Conservation (phyloP, 768 basidiomycete genomes). For the Macrolepiota fuliginosa region DNA sequence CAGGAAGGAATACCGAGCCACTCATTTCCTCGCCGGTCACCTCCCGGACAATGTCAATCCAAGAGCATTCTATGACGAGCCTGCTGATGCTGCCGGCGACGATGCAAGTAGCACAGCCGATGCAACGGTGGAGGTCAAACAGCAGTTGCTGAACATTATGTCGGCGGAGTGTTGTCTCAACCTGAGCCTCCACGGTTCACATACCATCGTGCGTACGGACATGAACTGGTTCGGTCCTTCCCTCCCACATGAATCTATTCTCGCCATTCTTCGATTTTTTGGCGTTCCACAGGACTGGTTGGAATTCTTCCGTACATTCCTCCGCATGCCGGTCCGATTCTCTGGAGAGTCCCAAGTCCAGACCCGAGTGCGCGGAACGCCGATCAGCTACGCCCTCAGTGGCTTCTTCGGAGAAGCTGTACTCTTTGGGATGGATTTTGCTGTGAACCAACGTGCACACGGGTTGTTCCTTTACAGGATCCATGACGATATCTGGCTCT, state of each 20-base stretch:
- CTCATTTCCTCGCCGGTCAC: slow-evolving; percentile 34
- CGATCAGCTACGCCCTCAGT: slow-evolving; percentile 40
- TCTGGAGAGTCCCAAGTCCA: slow-evolving; percentile 28
- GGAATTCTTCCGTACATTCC: slow-evolving; percentile 31
- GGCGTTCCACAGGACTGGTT: slow-evolving; percentile 36
- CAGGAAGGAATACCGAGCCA: slow-evolving; percentile 23
- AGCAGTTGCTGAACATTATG: slow-evolving; percentile 38
- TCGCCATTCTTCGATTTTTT: slow-evolving; percentile 35
- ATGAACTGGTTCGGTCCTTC: slow-evolving; percentile 44
- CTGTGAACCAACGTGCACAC: slow-evolving; percentile 39
- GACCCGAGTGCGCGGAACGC: slow-evolving; percentile 38
- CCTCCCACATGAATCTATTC: slow-evolving; percentile 38
- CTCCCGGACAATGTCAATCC: slow-evolving; percentile 21
- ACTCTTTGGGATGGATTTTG: slow-evolving; percentile 46
- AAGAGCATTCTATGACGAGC: slow-evolving; percentile 22
- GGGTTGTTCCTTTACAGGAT: slow-evolving; percentile 43
- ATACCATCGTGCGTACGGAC: slow-evolving; percentile 37
- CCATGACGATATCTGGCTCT: slow-evolving; percentile 47
- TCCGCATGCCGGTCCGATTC: slow-evolving; percentile 32
- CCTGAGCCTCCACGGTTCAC: slow-evolving; percentile 28
- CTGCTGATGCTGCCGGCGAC: slow-evolving; percentile 20
- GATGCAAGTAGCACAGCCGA: slow-evolving; percentile 16
- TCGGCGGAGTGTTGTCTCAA: slow-evolving; percentile 40
- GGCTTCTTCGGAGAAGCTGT: slow-evolving; percentile 39
- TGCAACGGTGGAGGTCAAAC: slow-evolving; percentile 28